A percentile compares a stretch with the other conserved stretches of the same genome.
phyloP scores from a whole-genome alignment of 305 asterid genomes.

The Fraxinus platypoda region DNA sequence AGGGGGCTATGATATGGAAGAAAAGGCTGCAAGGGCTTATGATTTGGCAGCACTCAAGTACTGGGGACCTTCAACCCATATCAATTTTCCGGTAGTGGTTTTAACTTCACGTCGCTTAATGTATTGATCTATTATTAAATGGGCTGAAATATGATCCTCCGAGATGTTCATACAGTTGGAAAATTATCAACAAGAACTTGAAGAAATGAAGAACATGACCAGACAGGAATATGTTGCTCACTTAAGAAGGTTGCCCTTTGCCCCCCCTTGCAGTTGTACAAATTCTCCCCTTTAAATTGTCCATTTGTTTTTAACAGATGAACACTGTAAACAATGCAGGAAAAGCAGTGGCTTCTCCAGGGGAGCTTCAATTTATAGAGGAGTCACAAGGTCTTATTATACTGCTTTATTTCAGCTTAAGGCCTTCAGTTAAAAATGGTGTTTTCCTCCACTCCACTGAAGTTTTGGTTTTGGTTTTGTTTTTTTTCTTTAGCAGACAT shows the following conservation, averaged over 20 bases:
- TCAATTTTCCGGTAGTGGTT: slow-evolving; percentile 71
- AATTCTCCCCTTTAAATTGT: background rate
- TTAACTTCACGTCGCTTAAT: background rate
- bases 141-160: background rate
- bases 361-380: slow-evolving; percentile 97
- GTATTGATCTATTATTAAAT: background rate
- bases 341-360: slow-evolving; percentile 98
- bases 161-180: slow-evolving; percentile 50
- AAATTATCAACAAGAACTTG: slow-evolving; percentile 75
- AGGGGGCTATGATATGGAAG: slow-evolving; percentile 99
- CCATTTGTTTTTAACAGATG: background rate
- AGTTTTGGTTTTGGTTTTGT: slow-evolving; percentile 23
- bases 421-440: background rate
- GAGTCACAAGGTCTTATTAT: slow-evolving; percentile 86
- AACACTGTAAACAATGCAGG: slow-evolving; percentile 36
- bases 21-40: slow-evolving; percentile 95
- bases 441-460: background rate
- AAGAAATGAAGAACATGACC: slow-evolving; percentile 89
- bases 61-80: slow-evolving; percentile 96
- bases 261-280: background rate
- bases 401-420: background rate
- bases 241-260: slow-evolving; percentile 62
- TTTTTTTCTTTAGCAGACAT: slow-evolving; percentile 76
- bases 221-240: slow-evolving; percentile 96
- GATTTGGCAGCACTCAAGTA: slow-evolving; percentile 96